Base-by-base conservation (phyloP, 495 filamentous ascomycete genomes). In the Hypoxylon lienhwacheense region DNA sequence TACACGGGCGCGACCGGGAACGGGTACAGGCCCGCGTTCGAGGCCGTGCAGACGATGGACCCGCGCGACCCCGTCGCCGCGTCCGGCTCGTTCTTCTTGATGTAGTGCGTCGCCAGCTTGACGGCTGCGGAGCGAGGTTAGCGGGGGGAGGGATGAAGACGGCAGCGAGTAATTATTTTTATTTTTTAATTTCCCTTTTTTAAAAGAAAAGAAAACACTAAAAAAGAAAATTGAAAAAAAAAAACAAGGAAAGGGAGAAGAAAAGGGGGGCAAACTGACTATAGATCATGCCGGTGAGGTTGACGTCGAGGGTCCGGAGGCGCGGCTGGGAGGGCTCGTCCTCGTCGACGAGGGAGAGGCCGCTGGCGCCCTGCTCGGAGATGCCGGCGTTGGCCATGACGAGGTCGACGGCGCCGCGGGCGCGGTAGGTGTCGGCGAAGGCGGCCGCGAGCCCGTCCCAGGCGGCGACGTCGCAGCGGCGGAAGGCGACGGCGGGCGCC, bases 311-410 rank as follows among this genome's bases (percentile, higher is more conserved):
- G 1, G 70, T 71, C 7, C 47, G 63, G 14, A 79, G 47, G 29
- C 65, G 59, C 19, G 77, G 78, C 53, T 73, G 71, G 4, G 54
- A 47, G 0, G 72, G 76, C 16, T 60, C 61, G 6, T 63, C 70
- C 26, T 70, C 69, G 15, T 75, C 46, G 22, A 42, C 56, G 1
- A 63, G 53, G 8, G 67, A 55, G 2, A 67, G 34, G 12, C 65
- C 67, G 8, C 63, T 67, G 3, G 29, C 60, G 1, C 75, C 74
- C 17, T 70, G 67, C 61, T 81, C 77, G 0, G 71, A 72, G 17
- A 84, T 70, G 2, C 81, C 81, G 0, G 81, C 80, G 59, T 82
- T 82, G 12, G 79, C 79, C 54, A 82, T 73, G 2, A 81, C 79
- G 8, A 81, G 45, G 41, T 84, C 77, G 2, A 84, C 48, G 0